Evolutionary conservation across 441 rosid species (phyloP), one percentile per base, ranked within the genome.

Genomic region (Gossypium gossypioides): DNA sequence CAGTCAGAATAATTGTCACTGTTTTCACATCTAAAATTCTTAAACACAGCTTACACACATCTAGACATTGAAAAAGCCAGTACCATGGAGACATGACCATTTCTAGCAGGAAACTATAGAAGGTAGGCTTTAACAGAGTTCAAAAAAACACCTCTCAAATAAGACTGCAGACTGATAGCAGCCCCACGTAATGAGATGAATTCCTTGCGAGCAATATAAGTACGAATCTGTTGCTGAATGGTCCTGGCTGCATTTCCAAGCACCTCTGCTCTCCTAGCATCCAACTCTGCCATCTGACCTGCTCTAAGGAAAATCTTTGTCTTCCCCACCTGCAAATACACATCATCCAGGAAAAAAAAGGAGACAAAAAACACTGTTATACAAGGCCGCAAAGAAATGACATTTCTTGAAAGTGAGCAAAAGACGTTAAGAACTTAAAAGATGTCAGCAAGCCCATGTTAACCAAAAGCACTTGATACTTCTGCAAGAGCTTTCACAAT

Each of bases 261-360:
- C 76, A 96, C 95, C 89, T 89, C 96, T 70, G 98, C 91, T 86
- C 99, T 89, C 85, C 99, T 90, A 64, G 98, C 90, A 84, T 96
- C 99, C 83, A 96, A 80, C 84, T 93, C 97, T 79, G 99, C 99
- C 99, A 96, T 96, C 88, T 96, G 99, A 68, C 99, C 99, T 65
- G 99, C 99, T 82, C 99, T 86, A 16, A 96, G 91, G 86, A 96
- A 96, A 73, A 96, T 90, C 76, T 96, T 93, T 32, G 86, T 81
- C 86, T 93, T 93, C 63, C 99, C 99, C 77, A 96, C 76, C 99
- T 96, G 88, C 83, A 74, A 74, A 80, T 34, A 72, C 25, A 29
- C 59, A 69, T 69, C 40, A 77, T 16, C 29, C 27, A 3, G 13
- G 55, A 22, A 48, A 52, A 9, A 16, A 58, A 27, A 48, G 40